phyloP scores from a whole-genome alignment of 805 yeast genomes.

The Kazachstania africana region DNA sequence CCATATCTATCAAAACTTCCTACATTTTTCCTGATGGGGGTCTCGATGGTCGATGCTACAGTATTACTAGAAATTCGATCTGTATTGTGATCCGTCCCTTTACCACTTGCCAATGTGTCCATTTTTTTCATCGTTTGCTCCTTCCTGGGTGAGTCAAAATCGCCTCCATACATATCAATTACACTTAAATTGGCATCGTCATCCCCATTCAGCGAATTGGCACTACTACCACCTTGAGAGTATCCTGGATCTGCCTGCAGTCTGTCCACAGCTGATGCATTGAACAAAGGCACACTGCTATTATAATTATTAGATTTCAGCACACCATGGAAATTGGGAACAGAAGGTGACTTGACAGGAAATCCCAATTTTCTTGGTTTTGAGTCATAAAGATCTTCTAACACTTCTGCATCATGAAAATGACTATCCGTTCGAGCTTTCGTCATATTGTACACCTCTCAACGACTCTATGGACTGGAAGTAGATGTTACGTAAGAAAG shows the following conservation, averaged over 20 bases:
- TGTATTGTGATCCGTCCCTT: constrained; percentile 2
- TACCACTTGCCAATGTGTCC: background rate
- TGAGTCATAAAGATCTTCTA: too few species aligned
- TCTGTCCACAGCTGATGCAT: background rate
- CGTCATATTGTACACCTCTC: too few species aligned
- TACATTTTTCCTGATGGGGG: background rate
- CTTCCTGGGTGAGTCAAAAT: constrained; percentile 7
- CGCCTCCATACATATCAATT: constrained; percentile 29
- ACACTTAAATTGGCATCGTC: constrained; percentile 26
- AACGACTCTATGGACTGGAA: too few species aligned
- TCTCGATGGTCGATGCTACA: background rate
- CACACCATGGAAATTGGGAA: constrained; percentile 11
- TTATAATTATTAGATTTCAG: constrained; percentile 2
- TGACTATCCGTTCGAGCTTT: too few species aligned
- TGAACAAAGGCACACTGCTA: constrained; percentile 5
- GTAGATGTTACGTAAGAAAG: too few species aligned
- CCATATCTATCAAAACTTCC: constrained; percentile 68
- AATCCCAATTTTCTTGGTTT: constrained; percentile 1
- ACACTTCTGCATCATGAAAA: too few species aligned
- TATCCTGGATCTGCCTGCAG: background rate
- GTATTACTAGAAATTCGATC: constrained; percentile 1
- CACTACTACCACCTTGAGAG: too few species aligned
- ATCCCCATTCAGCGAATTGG: too few species aligned
- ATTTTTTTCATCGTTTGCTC: background rate
- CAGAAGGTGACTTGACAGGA: constrained; percentile 12